Conservation (phyloP, 2,329 filamentous ascomycete species). For the Fusarium sp. region DNA sequence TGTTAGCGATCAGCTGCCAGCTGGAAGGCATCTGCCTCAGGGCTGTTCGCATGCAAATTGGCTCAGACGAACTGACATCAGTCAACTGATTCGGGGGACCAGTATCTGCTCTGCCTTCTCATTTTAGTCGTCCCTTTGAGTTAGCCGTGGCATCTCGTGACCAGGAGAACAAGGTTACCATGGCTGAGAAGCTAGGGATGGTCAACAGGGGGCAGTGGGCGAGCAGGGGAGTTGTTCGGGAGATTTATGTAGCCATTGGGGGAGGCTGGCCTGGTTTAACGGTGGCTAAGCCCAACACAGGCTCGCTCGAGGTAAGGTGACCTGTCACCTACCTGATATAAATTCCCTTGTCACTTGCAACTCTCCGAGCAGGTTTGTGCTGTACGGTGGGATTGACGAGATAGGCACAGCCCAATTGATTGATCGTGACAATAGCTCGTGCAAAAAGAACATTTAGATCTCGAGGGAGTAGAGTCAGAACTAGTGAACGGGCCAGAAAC, state of each 20-base stretch:
- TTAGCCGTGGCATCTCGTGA: constrained; percentile 22
- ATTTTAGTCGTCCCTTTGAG: constrained; percentile 15
- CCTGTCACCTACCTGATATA: constrained; percentile 20
- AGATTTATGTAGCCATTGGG: constrained; percentile 39
- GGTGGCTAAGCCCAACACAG: constrained; percentile 34
- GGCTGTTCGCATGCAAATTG: constrained; percentile 18
- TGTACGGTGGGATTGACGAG: constrained; percentile 15
- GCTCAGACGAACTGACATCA: background rate
- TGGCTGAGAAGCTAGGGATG: constrained; percentile 24
- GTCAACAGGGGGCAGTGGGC: constrained; percentile 30
- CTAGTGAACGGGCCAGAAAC: constrained; percentile 12
- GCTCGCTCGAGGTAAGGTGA: constrained; percentile 29
- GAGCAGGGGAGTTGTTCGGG: constrained; percentile 15
- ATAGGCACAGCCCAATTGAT: constrained; percentile 6
- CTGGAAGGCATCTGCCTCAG: background rate
- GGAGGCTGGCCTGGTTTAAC: constrained; percentile 32
- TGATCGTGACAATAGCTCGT: background rate
- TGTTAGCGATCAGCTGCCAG: background rate
- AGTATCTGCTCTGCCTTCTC: constrained; percentile 14
- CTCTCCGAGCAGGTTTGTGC: constrained; percentile 14
- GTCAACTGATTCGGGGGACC: constrained; percentile 6
- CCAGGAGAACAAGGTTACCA: constrained; percentile 27
- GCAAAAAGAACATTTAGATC: background rate
- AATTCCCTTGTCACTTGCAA: constrained; percentile 22
- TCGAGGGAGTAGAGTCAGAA: background rate